A percentile compares a stretch with the other conserved stretches of the same genome.
Evolutionary conservation across 2,329 filamentous ascomycete species (phyloP).

Genomic region (Ciborinia camelliae): DNA sequence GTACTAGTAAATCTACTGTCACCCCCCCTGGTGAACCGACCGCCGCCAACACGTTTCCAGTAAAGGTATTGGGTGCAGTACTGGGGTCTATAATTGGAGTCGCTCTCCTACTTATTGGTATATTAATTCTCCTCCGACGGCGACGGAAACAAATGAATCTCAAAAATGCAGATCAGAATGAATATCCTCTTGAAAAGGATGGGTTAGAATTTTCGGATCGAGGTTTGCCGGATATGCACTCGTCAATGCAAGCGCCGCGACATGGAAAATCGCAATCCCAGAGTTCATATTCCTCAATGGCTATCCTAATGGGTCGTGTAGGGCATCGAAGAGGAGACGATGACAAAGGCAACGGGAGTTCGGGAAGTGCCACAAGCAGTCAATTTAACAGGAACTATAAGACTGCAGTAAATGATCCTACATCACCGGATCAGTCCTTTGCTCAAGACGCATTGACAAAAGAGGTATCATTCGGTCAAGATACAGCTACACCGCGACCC

Average conservation of each 20-base stretch:
- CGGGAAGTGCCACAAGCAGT: slow-evolving; percentile 54
- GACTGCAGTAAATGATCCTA: slow-evolving; percentile 58
- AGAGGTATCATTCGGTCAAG: slow-evolving; percentile 38
- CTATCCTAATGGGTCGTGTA: slow-evolving; percentile 62
- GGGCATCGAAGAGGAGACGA: slow-evolving; percentile 45
- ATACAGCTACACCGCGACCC: slow-evolving; percentile 23
- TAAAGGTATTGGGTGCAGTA: slow-evolving; percentile 73
- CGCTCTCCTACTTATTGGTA: slow-evolving; percentile 45
- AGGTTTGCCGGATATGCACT: slow-evolving; percentile 40
- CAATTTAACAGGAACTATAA: slow-evolving; percentile 63
- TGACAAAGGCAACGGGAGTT: slow-evolving; percentile 52
- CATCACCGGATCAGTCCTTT: slow-evolving; percentile 44
- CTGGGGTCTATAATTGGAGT: slow-evolving; percentile 78
- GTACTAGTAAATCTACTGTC: slow-evolving; percentile 35
- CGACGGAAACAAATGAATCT: slow-evolving; percentile 55
- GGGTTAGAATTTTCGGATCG: slow-evolving; percentile 48
- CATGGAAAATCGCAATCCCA: slow-evolving; percentile 53
- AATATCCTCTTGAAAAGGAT: slow-evolving; percentile 56
- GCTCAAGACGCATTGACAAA: slow-evolving; percentile 19
- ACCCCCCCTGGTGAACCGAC: slow-evolving; percentile 21
- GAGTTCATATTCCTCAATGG: slow-evolving; percentile 60
- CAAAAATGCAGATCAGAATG: slow-evolving; percentile 46
- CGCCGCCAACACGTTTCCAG: slow-evolving; percentile 38
- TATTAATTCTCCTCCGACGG: slow-evolving; percentile 66
- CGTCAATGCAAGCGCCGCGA: slow-evolving; percentile 37